phyloP scores from a whole-genome alignment of 164 flowering plant species.

The Pachysandra terminalis region DNA sequence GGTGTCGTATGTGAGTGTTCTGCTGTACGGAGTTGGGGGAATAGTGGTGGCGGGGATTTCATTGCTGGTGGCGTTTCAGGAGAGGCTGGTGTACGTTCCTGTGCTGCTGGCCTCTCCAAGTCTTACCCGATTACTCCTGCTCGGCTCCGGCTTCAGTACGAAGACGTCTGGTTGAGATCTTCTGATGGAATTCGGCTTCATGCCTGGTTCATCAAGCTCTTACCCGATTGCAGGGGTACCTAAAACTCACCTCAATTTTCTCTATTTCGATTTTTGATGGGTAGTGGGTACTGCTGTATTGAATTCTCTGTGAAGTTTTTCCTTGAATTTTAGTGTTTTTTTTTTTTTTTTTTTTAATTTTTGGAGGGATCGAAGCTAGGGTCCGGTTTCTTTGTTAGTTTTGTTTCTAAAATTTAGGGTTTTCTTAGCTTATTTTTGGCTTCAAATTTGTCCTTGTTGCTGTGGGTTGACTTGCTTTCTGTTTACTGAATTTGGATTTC shows the following conservation, averaged over 20 bases:
- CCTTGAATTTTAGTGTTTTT: not conserved
- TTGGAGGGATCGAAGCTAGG: not conserved
- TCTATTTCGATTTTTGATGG: not conserved
- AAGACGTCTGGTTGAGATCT: slow-evolving; percentile 93
- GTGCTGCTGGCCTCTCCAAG: slow-evolving; percentile 85
- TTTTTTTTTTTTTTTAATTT: not conserved
- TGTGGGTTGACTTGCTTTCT: not conserved
- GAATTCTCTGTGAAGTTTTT: not conserved
- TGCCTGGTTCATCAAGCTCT: slow-evolving; percentile 97
- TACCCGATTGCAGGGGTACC: slow-evolving; percentile 78
- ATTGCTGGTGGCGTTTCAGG: slow-evolving; percentile 90
- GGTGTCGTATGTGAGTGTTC: slow-evolving; percentile 68
- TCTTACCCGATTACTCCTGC: slow-evolving; percentile 84
- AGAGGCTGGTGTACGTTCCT: slow-evolving; percentile 90
- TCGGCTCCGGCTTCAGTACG: slow-evolving; percentile 74
- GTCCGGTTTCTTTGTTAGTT: not conserved
- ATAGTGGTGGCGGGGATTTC: slow-evolving; percentile 81
- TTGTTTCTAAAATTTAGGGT: slow-evolving; percentile 2
- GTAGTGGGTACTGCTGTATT: too few species aligned
- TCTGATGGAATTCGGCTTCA: slow-evolving; percentile 94
- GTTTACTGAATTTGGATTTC: not conserved
- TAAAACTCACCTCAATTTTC: slow-evolving; percentile 3
- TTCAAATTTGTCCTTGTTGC: not conserved
- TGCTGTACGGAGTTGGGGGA: slow-evolving; percentile 85
- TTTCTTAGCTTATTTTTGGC: not conserved